These are phyloP conservation scores for Coemansia sp. DNA, from an alignment of 192 early-diverging fungal species.

Conservation along the genomic window DNA sequence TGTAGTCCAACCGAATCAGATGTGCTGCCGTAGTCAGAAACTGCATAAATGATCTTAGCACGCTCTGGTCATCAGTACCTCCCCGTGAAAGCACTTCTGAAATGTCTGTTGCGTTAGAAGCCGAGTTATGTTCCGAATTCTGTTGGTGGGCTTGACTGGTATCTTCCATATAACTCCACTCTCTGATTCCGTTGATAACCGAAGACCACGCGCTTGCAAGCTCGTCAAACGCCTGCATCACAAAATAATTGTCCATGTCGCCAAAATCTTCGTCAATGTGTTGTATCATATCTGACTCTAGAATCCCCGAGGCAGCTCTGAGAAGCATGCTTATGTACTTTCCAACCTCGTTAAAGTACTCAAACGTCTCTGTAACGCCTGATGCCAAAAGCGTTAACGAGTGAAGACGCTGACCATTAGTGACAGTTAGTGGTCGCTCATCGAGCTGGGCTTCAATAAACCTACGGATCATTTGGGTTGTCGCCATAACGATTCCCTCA, in stretches of 20 bases:
- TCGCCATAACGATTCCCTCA: conserved; percentile 47
- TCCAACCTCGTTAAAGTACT: conserved; percentile 52
- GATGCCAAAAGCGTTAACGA: conserved; percentile 38
- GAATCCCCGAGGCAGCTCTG: conserved; percentile 31
- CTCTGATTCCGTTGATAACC: conserved; percentile 39
- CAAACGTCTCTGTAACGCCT: conserved; percentile 42
- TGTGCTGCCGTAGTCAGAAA: conserved; percentile 39
- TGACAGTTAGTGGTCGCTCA: conserved; percentile 27
- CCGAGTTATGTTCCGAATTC: neutral
- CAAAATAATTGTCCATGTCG: conserved; percentile 57
- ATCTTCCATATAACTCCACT: conserved; percentile 38
- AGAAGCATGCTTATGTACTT: conserved; percentile 50
- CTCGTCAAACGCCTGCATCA: conserved; percentile 58
- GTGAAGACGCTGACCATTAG: conserved; percentile 27
- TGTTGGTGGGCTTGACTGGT: neutral
- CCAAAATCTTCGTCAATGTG: conserved; percentile 52
- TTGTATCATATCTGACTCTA: conserved; percentile 33
- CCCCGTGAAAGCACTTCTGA: neutral
- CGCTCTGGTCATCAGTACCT: conserved; percentile 13
- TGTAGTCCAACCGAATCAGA: conserved; percentile 50
- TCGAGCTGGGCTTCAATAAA: conserved; percentile 54
- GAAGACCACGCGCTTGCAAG: conserved; percentile 52
- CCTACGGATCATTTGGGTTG: conserved; percentile 53
- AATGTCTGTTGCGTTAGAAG: neutral
- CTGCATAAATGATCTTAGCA: conserved; percentile 38